Percentiles rank a stretch among this genome's conserved stretches.
phyloP scores from a whole-genome alignment of 306 rosid genomes.

The Vigna hirtella region DNA sequence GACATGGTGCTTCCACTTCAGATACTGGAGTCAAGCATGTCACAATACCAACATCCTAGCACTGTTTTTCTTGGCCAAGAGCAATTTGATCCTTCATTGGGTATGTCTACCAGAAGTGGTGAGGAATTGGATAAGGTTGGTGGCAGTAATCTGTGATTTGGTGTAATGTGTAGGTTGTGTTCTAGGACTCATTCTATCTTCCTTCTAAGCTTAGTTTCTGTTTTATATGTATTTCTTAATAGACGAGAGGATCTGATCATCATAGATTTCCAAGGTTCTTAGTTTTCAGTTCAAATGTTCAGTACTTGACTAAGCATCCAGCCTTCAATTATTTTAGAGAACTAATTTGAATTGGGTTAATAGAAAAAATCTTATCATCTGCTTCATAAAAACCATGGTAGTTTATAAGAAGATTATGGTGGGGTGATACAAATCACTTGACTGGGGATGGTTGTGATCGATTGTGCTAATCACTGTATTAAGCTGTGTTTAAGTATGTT shows the following conservation, averaged over 20 bases:
- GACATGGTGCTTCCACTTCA: constrained; percentile 78
- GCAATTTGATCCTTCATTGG: constrained; percentile 67
- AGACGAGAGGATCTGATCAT: constrained; percentile 50
- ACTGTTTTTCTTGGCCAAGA: constrained; percentile 56
- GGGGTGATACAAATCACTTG: background rate
- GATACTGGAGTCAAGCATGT: constrained; percentile 89
- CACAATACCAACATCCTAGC: constrained; percentile 65
- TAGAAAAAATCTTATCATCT: constrained; percentile 35
- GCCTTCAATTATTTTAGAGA: constrained; percentile 47
- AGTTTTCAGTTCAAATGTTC: constrained; percentile 51
- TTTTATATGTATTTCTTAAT: constrained; percentile 49
- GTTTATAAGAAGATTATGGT: background rate
- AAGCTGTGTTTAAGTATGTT: too few relatives aligned
- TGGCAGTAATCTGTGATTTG: constrained; percentile 56
- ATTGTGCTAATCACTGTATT: too few relatives aligned
- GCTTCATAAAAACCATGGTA: constrained; percentile 16
- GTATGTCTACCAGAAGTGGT: constrained; percentile 50
- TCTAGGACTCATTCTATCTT: constrained; percentile 44
- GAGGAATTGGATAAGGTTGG: constrained; percentile 59
- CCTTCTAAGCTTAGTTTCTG: constrained; percentile 49
- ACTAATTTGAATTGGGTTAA: constrained; percentile 44
- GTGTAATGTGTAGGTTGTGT: constrained; percentile 46
- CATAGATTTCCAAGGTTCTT: constrained; percentile 46
- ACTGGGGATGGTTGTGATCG: background rate
- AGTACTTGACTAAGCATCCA: constrained; percentile 37